phyloP scores from a whole-genome alignment of 1,139 yeast genomes.

The Geotrichum carabidarum region DNA sequence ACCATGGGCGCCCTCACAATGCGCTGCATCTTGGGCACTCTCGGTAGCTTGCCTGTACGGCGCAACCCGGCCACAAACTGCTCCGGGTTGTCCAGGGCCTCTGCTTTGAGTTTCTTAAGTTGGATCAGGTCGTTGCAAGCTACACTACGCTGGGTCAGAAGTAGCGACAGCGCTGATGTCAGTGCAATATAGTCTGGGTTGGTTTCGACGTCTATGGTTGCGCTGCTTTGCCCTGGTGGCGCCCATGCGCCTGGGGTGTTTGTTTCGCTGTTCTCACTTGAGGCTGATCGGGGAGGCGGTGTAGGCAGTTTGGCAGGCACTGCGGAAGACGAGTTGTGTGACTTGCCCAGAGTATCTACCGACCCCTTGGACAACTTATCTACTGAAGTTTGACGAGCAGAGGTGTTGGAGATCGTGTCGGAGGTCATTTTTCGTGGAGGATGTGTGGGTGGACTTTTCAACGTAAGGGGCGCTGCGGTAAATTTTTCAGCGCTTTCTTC shows the following conservation, averaged over 20 bases:
- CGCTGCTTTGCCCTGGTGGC: not conserved
- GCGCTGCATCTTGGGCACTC: slow-evolving; percentile 17
- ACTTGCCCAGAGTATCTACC: not conserved
- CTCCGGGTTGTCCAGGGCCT: slow-evolving; percentile 31
- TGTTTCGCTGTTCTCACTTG: not conserved
- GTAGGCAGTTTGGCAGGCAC: slow-evolving; percentile 10
- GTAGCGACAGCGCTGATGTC: slow-evolving; percentile 29
- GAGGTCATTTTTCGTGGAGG: no score
- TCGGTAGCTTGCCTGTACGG: slow-evolving; percentile 21
- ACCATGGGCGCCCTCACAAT: slow-evolving; percentile 16
- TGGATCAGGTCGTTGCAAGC: slow-evolving; percentile 29
- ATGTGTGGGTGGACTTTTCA: no score
- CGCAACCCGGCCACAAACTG: slow-evolving; percentile 25
- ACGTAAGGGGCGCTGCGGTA: no score
- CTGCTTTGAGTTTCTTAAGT: slow-evolving; percentile 26
- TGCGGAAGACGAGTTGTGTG: not conserved
- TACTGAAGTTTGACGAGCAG: no score
- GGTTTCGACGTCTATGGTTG: slow-evolving; percentile 17
- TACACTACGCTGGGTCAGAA: slow-evolving; percentile 27
- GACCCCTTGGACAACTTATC: no score
- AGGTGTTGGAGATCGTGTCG: no score
- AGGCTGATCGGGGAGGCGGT: slow-evolving; percentile 6
- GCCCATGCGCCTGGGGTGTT: not conserved
- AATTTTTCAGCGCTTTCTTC: not conserved
- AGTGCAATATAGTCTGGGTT: slow-evolving; percentile 35